Evolutionary conservation across 1,139 yeast species (phyloP).

Genomic region (Zygotorulaspora mrakii): DNA sequence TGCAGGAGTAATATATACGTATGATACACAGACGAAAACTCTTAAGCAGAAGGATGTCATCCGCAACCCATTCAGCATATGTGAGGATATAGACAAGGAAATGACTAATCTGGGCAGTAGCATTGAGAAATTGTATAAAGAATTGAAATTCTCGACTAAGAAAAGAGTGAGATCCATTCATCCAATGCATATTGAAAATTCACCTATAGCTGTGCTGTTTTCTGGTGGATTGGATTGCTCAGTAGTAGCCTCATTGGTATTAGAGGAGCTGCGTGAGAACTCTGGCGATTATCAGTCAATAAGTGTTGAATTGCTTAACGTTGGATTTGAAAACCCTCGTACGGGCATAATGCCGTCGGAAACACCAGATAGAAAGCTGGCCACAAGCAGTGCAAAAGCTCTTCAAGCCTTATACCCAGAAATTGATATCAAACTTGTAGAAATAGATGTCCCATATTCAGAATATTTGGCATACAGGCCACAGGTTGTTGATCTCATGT

Average conservation of each 20-base stretch:
- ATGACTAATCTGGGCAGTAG: constrained; percentile 18
- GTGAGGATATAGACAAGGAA: constrained; percentile 18
- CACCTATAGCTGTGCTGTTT: constrained; percentile 60
- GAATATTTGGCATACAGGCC: constrained; percentile 53
- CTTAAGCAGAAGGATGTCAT: constrained; percentile 20
- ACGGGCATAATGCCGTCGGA: constrained; percentile 54
- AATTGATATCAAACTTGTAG: constrained; percentile 49
- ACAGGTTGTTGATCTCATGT: constrained; percentile 62
- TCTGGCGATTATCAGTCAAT: constrained; percentile 21
- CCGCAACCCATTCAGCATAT: constrained; percentile 22
- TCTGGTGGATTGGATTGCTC: constrained; percentile 97
- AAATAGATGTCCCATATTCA: constrained; percentile 67
- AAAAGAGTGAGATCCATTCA: constrained; percentile 56
- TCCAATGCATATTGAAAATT: constrained; percentile 45
- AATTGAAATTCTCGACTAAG: constrained; percentile 43
- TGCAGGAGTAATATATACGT: constrained; percentile 48
- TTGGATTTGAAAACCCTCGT: constrained; percentile 90
- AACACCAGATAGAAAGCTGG: constrained; percentile 82
- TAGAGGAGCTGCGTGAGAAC: constrained; percentile 22
- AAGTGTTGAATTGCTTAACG: constrained; percentile 75
- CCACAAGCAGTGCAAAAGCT: constrained; percentile 56
- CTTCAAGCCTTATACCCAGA: constrained; percentile 43
- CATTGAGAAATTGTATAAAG: constrained; percentile 27
- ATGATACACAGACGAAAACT: constrained; percentile 30
- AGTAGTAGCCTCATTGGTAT: constrained; percentile 51